phyloP scores from a whole-genome alignment of 192 early-diverging fungal species.

The Linnemannia elongata region DNA sequence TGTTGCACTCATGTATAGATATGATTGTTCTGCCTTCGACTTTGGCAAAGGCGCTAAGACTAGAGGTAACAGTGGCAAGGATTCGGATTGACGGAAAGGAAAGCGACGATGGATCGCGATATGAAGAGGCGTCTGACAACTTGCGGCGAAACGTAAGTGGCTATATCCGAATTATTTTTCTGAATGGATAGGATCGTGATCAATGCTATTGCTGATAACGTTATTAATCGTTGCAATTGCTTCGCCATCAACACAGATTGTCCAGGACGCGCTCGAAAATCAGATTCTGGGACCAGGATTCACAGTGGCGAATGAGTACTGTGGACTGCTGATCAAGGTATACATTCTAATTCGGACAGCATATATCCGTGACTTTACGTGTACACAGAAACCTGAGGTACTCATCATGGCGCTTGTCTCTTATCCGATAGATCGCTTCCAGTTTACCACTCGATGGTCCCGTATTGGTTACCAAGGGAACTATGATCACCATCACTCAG shows the following conservation, averaged over 20 bases:
- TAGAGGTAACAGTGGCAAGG: slow-evolving; percentile 10
- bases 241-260: slow-evolving; percentile 6
- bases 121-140: slow-evolving; percentile 29
- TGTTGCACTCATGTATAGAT: not conserved
- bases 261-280: slow-evolving; percentile 25
- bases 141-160: slow-evolving; percentile 32
- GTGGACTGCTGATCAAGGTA: slow-evolving; percentile 37
- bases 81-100: not conserved
- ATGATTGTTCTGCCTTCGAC: not conserved
- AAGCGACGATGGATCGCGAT: slow-evolving; percentile 11
- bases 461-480: slow-evolving; percentile 21
- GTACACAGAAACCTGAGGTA: not conserved
- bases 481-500: slow-evolving; percentile 22
- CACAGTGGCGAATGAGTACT: slow-evolving; percentile 12
- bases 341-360: not conserved
- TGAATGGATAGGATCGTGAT: not conserved
- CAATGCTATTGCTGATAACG: no score
- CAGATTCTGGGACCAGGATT: slow-evolving; percentile 23
- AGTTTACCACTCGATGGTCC: slow-evolving; percentile 17
- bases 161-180: not conserved
- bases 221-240: no score
- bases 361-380: not conserved
- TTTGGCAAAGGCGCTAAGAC: slow-evolving; percentile 12
- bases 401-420: not conserved
- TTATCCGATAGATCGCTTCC: slow-evolving; percentile 8